Percentiles rank a stretch among this genome's conserved stretches.
Conservation (phyloP, 1,139 yeast species). For the Kodamaea ohmeri region DNA sequence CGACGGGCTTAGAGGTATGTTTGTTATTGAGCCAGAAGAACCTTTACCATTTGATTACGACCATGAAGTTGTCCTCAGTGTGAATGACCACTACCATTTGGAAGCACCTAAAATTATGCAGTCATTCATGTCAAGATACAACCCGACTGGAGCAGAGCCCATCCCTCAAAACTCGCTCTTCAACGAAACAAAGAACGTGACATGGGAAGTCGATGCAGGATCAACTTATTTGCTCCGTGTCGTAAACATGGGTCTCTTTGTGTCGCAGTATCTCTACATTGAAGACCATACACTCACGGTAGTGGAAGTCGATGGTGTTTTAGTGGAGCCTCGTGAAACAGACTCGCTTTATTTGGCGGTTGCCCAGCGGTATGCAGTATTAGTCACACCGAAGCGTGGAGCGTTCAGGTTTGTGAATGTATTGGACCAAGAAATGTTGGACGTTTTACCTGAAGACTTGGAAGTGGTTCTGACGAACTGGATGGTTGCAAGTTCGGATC, state of each 20-base stretch:
- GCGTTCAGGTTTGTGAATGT: conserved; percentile 58
- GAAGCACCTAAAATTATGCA: conserved; percentile 43
- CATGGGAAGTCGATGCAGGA: conserved; percentile 57
- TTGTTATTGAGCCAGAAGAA: conserved; percentile 62
- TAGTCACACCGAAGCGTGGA: conserved; percentile 51
- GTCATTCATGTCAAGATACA: conserved; percentile 56
- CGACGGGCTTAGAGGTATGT: conserved; percentile 75
- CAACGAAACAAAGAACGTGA: conserved; percentile 59
- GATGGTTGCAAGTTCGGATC: too few species aligned
- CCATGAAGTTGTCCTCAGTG: conserved; percentile 54
- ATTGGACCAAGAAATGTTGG: conserved; percentile 67
- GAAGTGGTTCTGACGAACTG: conserved; percentile 53
- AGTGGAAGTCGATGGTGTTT: conserved; percentile 74
- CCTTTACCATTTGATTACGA: conserved; percentile 57
- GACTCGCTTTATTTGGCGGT: conserved; percentile 60
- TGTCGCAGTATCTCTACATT: conserved; percentile 64
- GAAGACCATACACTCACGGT: conserved; percentile 67
- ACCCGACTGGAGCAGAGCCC: conserved; percentile 85
- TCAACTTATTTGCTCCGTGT: conserved; percentile 64
- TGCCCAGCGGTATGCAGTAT: conserved; percentile 68
- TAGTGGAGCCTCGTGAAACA: conserved; percentile 56
- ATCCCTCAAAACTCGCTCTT: conserved; percentile 65
- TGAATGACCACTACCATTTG: conserved; percentile 64
- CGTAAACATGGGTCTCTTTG: conserved; percentile 67
- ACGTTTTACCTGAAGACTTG: conserved; percentile 54